phyloP scores from a whole-genome alignment of 2,329 filamentous ascomycete genomes.

The Pyricularia sp. region DNA sequence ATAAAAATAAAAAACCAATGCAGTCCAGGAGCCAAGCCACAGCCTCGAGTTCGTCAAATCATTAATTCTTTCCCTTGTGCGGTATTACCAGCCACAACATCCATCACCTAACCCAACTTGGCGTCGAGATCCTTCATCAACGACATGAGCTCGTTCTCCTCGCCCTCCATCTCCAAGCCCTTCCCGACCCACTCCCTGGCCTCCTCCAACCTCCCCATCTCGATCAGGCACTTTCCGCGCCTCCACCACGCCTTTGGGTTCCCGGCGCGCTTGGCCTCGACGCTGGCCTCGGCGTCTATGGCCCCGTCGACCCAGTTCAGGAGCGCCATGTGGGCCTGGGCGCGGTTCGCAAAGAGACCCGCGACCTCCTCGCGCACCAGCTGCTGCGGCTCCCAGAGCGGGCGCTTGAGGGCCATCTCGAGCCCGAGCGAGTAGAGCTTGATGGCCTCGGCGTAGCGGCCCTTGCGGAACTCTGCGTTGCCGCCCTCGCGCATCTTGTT shows the following conservation, averaged over 20 bases:
- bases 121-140: constrained; percentile 50
- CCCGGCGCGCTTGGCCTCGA: constrained; percentile 72
- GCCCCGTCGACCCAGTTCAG: constrained; percentile 73
- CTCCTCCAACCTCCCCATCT: constrained; percentile 84
- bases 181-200: constrained; percentile 64
- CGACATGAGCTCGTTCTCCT: constrained; percentile 48
- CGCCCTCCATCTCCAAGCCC: constrained; percentile 72
- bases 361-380: constrained; percentile 77
- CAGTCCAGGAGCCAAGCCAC: constrained; percentile 2
- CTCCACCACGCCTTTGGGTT: constrained; percentile 96
- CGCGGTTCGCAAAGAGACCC: constrained; percentile 70
- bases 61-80: constrained; percentile 4
- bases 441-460: constrained; percentile 59
- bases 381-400: constrained; percentile 75
- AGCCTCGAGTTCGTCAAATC: neutral
- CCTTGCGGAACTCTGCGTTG: constrained; percentile 71
- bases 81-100: neutral
- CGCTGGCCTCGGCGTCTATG: constrained; percentile 77
- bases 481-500: constrained; percentile 82
- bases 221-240: constrained; percentile 66
- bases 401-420: constrained; percentile 73
- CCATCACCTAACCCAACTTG: constrained; percentile 3
- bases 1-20: constrained; percentile 2
- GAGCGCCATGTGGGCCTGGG: constrained; percentile 77
- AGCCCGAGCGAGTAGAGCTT: constrained; percentile 76